Evolutionary conservation across 2,329 filamentous ascomycete species (phyloP).

Genomic region (Neoascochyta sp.): DNA sequence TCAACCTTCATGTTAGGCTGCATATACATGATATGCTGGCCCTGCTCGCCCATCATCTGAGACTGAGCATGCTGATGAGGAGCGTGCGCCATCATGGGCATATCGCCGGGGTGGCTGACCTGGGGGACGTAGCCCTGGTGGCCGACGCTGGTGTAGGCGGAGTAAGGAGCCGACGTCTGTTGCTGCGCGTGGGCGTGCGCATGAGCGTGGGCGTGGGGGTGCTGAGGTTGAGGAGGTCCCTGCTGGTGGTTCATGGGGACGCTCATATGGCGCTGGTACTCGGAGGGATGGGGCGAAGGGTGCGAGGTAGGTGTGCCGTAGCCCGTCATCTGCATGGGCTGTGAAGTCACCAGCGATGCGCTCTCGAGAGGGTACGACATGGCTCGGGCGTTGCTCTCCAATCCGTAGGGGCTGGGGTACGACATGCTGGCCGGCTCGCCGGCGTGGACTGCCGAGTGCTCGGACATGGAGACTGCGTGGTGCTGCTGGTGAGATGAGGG

Average conservation of each 20-base stretch:
- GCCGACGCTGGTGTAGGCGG: slow-evolving; percentile 22
- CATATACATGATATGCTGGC: slow-evolving; percentile 42
- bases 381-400: slow-evolving; percentile 38
- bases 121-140: slow-evolving; percentile 36
- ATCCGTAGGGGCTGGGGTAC: slow-evolving; percentile 36
- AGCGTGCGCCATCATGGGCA: slow-evolving; percentile 38
- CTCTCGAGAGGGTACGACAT: slow-evolving; percentile 42
- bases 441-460: slow-evolving; percentile 30
- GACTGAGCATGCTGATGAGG: slow-evolving; percentile 29
- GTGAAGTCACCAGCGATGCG: slow-evolving; percentile 34
- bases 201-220: slow-evolving; percentile 13
- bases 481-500: slow-evolving; percentile 32
- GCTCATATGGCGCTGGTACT: slow-evolving; percentile 39
- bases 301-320: slow-evolving; percentile 38
- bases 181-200: slow-evolving; percentile 23
- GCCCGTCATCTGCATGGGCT: slow-evolving; percentile 37
- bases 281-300: slow-evolving; percentile 34
- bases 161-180: slow-evolving; percentile 25
- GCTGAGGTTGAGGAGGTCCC: slow-evolving; percentile 25
- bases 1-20: slow-evolving; percentile 42
- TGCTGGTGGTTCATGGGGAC: slow-evolving; percentile 34
- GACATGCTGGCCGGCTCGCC: slow-evolving; percentile 28
- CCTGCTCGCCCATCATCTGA: slow-evolving; percentile 39
- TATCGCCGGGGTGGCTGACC: slow-evolving; percentile 34
- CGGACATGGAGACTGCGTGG: slow-evolving; percentile 32